Conservation (phyloP, 169 alveolate species). For the Amoebophrya sp. region DNA sequence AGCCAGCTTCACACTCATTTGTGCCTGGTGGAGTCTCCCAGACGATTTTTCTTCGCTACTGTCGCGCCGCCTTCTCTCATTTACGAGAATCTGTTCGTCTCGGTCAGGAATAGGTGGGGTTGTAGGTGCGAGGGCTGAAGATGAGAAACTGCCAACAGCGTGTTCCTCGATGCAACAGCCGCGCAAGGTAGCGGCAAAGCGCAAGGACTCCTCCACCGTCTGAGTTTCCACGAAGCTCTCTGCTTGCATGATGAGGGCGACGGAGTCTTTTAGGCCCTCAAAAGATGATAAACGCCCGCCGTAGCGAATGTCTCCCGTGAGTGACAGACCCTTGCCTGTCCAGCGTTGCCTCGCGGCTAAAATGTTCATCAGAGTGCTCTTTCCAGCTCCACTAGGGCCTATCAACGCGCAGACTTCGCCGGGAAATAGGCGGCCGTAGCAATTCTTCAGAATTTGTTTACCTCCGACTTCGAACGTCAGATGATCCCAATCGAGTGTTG, state of each 20-base stretch:
- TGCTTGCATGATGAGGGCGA: conserved; percentile 8
- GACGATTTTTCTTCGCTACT: neutral
- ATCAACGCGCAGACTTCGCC: neutral
- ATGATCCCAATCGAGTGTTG: neutral
- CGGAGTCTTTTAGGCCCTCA: neutral
- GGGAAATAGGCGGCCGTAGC: neutral
- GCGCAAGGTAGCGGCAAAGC: neutral
- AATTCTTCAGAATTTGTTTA: neutral
- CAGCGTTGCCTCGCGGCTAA: neutral
- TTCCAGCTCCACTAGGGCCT: neutral
- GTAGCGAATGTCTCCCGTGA: neutral
- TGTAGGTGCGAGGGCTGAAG: too few relatives aligned
- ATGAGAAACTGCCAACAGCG: too few relatives aligned
- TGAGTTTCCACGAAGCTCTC: neutral
- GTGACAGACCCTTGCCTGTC: neutral
- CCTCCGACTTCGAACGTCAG: neutral
- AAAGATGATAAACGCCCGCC: neutral
- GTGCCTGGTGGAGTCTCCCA: too few relatives aligned
- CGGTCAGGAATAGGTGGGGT: too few relatives aligned
- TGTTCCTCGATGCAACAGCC: too few relatives aligned
- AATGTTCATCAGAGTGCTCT: neutral
- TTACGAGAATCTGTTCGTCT: too few relatives aligned
- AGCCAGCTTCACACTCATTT: too few relatives aligned
- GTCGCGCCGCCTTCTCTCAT: neutral
- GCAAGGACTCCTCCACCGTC: neutral